Evolutionary conservation across 169 alveolate genomes (phyloP).

Genomic region (Blepharisma undulans): DNA sequence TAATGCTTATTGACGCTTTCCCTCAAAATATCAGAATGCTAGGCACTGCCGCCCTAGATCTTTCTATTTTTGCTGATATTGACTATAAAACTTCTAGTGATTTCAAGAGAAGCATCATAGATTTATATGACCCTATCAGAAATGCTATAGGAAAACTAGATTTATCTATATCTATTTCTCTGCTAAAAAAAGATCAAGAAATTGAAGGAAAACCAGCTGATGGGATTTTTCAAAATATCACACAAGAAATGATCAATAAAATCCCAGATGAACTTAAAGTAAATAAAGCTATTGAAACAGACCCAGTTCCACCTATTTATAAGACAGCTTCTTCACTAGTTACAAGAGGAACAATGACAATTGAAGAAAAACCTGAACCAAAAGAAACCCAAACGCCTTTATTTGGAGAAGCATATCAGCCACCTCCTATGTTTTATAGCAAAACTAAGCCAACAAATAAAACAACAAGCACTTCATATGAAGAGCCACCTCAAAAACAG

Average conservation of each 20-base stretch:
- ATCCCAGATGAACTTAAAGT: not conserved
- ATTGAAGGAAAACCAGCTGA: not conserved
- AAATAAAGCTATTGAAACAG: not conserved
- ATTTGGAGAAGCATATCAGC: not conserved
- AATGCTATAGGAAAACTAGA: slow-evolving; percentile 13
- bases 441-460: not conserved
- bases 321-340: not conserved
- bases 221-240: slow-evolving; percentile 26
- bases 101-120: slow-evolving; percentile 2
- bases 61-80: slow-evolving; percentile 23
- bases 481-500: not conserved
- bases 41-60: slow-evolving; percentile 35
- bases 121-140: slow-evolving; percentile 4
- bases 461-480: not conserved
- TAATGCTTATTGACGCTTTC: slow-evolving; percentile 36
- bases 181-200: not conserved
- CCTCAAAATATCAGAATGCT: slow-evolving; percentile 24
- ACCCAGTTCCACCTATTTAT: not conserved
- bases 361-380: not conserved
- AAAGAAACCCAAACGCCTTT: not conserved
- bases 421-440: slow-evolving; percentile 32
- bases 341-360: not conserved
- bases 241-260: not conserved
- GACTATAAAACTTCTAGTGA: not conserved
- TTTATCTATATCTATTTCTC: not conserved